Base-by-base conservation (phyloP, 768 basidiomycete genomes). In the Suillus subluteus region DNA sequence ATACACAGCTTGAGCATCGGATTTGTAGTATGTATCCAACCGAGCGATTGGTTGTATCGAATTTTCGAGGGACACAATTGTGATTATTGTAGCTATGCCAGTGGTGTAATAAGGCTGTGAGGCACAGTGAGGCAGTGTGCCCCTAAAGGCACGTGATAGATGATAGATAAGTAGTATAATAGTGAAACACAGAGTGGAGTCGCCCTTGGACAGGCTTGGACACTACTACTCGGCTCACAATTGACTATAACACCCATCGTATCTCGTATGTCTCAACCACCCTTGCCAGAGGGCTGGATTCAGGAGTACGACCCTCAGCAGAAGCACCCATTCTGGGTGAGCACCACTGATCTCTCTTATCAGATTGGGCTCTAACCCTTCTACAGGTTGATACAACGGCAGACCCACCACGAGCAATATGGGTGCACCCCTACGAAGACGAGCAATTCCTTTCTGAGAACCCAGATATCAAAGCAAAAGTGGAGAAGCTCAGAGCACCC, bases 361-460 rank as follows among this genome's bases (percentile, higher is more conserved):
- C 8, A 41, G 21, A 40, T 40, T 8, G 21, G 6, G 12, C 11
- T 52, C 37, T 46, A 41, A 50, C n/a, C 11, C 52, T n/a, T 12
- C 15, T 64, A 55, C 58, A 90, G 88, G 87, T 91, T 21, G 88
- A 92, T 67, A 91, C 89, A 0, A 80, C 77, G 65, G 84, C 86
- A 1, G 79, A 74, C 9, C 91, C 91, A 9, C 86, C 89, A 1
- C 84, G 91, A 0, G 82, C 86, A 0, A 91, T 87, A 70, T 93
- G 91, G 91, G 81, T 82, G 1, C 90, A 93, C 72, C 91, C 91
- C 1, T 86, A 86, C 66, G 88, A 91, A 65, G 90, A 91, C 73
- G 85, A 88, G 56, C 81, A 86, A 62, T 91, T 83, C 74, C 80
- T 90, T n/a, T 70, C 66, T 6, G 83, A 85, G 56, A 84, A 89